Conservation (phyloP, 257 asterid species). For the Ballota nigra region DNA sequence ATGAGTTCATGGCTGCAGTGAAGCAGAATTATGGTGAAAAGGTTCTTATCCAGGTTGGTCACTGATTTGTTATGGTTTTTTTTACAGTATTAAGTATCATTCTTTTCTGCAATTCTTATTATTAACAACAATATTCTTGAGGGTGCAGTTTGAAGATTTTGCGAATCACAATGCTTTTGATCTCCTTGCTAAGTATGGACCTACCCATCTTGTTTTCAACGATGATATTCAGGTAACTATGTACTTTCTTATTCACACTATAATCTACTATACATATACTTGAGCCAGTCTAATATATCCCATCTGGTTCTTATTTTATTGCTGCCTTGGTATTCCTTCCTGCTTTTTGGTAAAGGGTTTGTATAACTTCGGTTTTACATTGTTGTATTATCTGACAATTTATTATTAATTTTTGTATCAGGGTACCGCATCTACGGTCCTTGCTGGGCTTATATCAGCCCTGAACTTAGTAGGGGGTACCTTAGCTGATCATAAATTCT, state of each 20-base stretch:
- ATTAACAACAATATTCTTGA: constrained; percentile 4
- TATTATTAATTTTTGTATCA: constrained; percentile 20
- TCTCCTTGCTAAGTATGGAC: constrained; percentile 85
- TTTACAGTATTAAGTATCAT: background rate
- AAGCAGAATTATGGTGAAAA: constrained; percentile 92
- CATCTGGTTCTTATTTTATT: background rate
- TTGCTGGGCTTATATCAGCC: constrained; percentile 84
- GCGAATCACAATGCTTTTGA: constrained; percentile 98
- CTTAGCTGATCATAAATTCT: constrained; percentile 79
- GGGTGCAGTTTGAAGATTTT: constrained; percentile 87
- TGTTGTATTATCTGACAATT: background rate
- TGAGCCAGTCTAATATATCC: background rate
- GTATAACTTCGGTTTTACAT: background rate
- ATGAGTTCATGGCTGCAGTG: constrained; percentile 88
- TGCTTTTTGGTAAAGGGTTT: background rate
- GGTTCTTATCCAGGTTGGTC: constrained; percentile 81
- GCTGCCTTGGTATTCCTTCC: background rate
- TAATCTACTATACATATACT: background rate
- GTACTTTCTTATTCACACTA: background rate
- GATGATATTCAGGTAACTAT: constrained; percentile 85
- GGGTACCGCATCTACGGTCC: constrained; percentile 99
- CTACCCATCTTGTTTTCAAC: constrained; percentile 87
- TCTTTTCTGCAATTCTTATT: constrained; percentile 19
- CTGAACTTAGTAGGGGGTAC: constrained; percentile 79
- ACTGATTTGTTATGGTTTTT: background rate